These are phyloP conservation scores for Haplosporangium sp. DNA, from an alignment of 371 early-diverging fungal species.

Conservation along the genomic window DNA sequence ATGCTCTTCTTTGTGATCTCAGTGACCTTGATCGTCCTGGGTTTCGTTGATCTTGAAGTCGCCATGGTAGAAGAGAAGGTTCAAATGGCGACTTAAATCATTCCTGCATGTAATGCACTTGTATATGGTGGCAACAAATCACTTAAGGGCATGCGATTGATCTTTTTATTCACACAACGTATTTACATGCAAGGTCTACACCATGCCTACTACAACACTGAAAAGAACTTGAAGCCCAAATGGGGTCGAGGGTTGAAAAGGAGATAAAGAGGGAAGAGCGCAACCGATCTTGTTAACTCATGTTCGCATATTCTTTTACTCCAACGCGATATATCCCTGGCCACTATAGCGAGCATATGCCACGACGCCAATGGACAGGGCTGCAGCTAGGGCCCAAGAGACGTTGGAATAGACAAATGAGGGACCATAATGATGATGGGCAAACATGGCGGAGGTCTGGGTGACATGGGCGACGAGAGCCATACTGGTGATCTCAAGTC, in stretches of 20 bases:
- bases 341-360: slow-evolving; percentile 34
- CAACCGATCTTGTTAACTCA: no score
- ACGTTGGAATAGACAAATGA: slow-evolving; percentile 43
- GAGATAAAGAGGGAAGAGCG: no score
- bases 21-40: slow-evolving; percentile 6
- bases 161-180: no score
- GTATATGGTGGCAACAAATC: no score
- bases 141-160: no score
- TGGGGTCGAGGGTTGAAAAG: no score
- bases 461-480: slow-evolving; percentile 45
- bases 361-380: slow-evolving; percentile 26
- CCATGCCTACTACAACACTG: no score
- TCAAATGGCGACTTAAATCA: no score
- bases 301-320: slow-evolving; percentile 4
- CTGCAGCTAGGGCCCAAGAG: slow-evolving; percentile 35
- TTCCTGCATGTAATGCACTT: no score
- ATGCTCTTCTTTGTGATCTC: slow-evolving; percentile 24
- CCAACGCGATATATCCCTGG: slow-evolving; percentile 43
- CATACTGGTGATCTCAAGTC: slow-evolving; percentile 39
- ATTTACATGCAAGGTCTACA: no score
- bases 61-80: no score
- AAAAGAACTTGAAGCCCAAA: no score
- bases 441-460: slow-evolving; percentile 42
- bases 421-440: slow-evolving; percentile 31
- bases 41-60: background rate